These are phyloP conservation scores for Lipomyces chichibuensis DNA, from an alignment of 805 yeast genomes.

Conservation along the genomic window DNA sequence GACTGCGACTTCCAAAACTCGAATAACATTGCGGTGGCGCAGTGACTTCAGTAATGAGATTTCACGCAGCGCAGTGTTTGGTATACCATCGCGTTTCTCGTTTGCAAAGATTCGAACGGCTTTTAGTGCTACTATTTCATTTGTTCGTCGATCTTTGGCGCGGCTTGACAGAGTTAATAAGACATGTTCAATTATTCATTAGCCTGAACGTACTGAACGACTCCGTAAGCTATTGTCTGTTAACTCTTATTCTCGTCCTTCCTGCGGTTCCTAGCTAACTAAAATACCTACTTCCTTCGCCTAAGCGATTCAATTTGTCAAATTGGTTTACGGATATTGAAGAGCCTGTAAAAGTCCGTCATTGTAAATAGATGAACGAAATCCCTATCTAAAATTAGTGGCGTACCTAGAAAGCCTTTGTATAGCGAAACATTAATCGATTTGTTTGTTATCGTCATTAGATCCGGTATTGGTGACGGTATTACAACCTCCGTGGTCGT, in stretches of 20 bases:
- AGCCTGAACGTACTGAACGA: constrained; percentile 21
- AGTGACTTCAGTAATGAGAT: constrained; percentile 78
- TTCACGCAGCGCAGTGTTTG: constrained; percentile 90
- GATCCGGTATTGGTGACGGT: neutral
- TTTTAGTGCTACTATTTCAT: constrained; percentile 76
- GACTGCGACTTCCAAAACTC: constrained; percentile 83
- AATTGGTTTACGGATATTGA: constrained; percentile 12
- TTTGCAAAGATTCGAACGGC: constrained; percentile 77
- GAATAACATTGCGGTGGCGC: constrained; percentile 76
- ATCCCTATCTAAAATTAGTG: neutral
- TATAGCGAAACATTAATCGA: neutral
- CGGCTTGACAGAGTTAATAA: constrained; percentile 46
- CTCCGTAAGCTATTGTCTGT: constrained; percentile 23
- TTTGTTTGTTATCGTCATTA: constrained; percentile 16
- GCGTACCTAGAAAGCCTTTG: constrained; percentile 24
- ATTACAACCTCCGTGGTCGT: neutral
- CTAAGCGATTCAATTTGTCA: constrained; percentile 20
- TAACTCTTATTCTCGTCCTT: neutral
- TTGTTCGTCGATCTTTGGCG: constrained; percentile 69
- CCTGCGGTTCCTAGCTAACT: neutral
- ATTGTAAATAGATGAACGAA: neutral
- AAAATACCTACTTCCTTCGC: constrained; percentile 31
- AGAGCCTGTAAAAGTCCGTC: constrained; percentile 1
- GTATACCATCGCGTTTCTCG: constrained; percentile 75
- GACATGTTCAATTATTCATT: neutral